These are phyloP conservation scores for Talaromyces sp. DNA, from an alignment of 2,329 filamentous ascomycete genomes.

Conservation along the genomic window DNA sequence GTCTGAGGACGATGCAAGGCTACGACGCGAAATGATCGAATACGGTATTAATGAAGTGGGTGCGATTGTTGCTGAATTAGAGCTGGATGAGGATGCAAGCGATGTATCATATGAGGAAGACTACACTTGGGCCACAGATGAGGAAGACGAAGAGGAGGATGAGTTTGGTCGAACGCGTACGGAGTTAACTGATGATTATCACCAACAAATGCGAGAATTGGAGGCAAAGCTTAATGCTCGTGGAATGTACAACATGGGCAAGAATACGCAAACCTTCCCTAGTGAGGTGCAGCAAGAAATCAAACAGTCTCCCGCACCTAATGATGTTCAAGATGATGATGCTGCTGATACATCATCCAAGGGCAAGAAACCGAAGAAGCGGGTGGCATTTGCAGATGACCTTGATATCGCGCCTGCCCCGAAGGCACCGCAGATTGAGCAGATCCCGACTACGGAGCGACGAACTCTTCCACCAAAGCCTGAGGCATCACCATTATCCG, in stretches of 20 bases:
- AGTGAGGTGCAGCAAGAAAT: conserved; percentile 35
- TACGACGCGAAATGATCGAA: conserved; percentile 85
- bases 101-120: conserved; percentile 60
- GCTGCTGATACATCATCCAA: conserved; percentile 5
- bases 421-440: conserved; percentile 30
- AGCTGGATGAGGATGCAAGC: conserved; percentile 69
- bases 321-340: conserved; percentile 1
- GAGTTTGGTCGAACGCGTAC: conserved; percentile 71
- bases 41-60: conserved; percentile 89
- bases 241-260: conserved; percentile 61
- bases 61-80: conserved; percentile 86
- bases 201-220: conserved; percentile 80
- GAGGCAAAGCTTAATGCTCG: conserved; percentile 70
- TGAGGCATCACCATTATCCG: conserved; percentile 40
- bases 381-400: conserved; percentile 75
- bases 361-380: conserved; percentile 57
- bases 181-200: conserved; percentile 73
- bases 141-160: conserved; percentile 69
- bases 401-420: conserved; percentile 68
- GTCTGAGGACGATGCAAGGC: conserved; percentile 73
- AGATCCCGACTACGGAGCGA: conserved; percentile 19
- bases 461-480: conserved; percentile 32
- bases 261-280: conserved; percentile 42
- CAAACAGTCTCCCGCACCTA: conserved; percentile 28
- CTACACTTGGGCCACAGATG: conserved; percentile 49